Evolutionary conservation across 2,329 filamentous ascomycete species (phyloP), one percentile per base, ranked within the genome.

Genomic region (Sclerotiophoma versabilis): DNA sequence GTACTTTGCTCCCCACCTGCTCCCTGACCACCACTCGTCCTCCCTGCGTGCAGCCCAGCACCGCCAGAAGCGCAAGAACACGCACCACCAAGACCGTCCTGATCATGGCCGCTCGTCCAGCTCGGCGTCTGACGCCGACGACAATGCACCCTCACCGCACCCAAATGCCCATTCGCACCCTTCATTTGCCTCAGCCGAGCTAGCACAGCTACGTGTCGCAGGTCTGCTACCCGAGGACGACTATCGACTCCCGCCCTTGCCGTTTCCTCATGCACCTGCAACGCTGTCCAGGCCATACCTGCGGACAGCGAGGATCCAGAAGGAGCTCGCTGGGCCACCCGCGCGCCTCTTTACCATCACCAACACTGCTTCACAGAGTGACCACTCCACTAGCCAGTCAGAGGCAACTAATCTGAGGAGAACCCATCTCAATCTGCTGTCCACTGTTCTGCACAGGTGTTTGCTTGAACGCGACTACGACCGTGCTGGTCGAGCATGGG

Each of bases 401-500:
- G 58, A 63, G 38, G 62, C 55, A 23, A 53, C 58, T 23, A 64
- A 62, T 57, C 66, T 82, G 49, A 78, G 78, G 56, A 70, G 80
- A 46, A 79, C 77, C 15, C 88, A 93, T 74, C 74, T 93, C 5
- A 81, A 84, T 49, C 84, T 87, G 10, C 76, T 96, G 51, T 86
- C 86, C 1, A 81, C 87, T 3, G 79, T 93, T 15, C 76, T 95
- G 63, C 88, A 95, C 72, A 84, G 84, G 29, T 91, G 88, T 66
- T 81, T 97, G 33, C 81, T 88, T 23, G 80, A 85, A 57, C 84
- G 86, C 26, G 89, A 96, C 66, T 87, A 92, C 54, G 62, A 80
- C 2, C 87, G 89, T 33, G 92, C 93, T 0, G 84, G 84, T 43
- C 82, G 90, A 55, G 89, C 90, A 0, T 93, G 91, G 81, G 88